These are phyloP conservation scores for Candida nonsorbophila DNA, from an alignment of 805 yeast genomes.

Conservation along the genomic window DNA sequence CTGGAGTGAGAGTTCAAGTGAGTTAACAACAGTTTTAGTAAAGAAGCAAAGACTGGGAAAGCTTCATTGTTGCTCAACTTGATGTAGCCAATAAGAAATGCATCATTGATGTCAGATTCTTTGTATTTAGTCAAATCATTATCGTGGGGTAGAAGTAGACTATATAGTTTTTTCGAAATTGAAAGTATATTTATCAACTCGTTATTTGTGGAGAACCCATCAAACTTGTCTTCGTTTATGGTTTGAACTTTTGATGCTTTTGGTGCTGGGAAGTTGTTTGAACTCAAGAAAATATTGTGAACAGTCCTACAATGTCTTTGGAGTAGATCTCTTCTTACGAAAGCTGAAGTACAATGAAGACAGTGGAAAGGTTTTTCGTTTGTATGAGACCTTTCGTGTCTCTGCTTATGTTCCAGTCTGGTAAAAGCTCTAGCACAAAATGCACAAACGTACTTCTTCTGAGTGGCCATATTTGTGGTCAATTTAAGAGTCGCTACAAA, in stretches of 20 bases:
- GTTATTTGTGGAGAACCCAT: slow-evolving; percentile 2
- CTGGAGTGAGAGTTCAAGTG: slow-evolving; percentile 15
- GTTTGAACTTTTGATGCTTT: slow-evolving; percentile 1
- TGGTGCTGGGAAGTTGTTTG: slow-evolving; percentile 4
- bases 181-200: slow-evolving; percentile 24
- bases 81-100: slow-evolving; percentile 28
- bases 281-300: slow-evolving; percentile 37
- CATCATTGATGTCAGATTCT: slow-evolving; percentile 16
- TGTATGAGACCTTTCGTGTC: slow-evolving; percentile 78
- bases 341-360: slow-evolving; percentile 60
- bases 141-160: slow-evolving; percentile 10
- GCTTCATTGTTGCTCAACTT: slow-evolving; percentile 9
- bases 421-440: slow-evolving; percentile 77
- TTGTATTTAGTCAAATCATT: slow-evolving; percentile 4
- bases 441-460: slow-evolving; percentile 68
- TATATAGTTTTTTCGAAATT: slow-evolving; percentile 20
- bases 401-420: slow-evolving; percentile 70
- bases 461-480: slow-evolving; percentile 29
- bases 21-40: slow-evolving; percentile 15
- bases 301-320: slow-evolving; percentile 79
- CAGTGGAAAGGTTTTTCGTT: slow-evolving; percentile 79
- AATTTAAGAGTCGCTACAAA: too few relatives aligned
- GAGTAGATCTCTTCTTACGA: slow-evolving; percentile 72
- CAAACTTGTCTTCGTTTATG: neutral
- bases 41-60: slow-evolving; percentile 13